Evolutionary conservation across 148 eudicot species (phyloP).

Genomic region (Amaranthus palmeri): DNA sequence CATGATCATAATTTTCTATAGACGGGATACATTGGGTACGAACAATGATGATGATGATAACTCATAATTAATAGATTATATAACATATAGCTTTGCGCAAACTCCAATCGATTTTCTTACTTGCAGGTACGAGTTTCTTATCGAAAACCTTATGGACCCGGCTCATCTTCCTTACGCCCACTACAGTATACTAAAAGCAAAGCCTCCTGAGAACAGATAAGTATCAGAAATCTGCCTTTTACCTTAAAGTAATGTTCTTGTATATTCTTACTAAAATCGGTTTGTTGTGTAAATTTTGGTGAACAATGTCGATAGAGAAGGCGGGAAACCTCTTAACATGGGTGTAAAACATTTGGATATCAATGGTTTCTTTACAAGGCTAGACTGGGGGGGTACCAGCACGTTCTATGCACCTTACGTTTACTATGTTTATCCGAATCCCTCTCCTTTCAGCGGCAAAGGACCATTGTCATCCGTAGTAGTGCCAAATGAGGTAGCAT

Average conservation of each 20-base stretch:
- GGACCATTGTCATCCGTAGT: slow-evolving; percentile 14
- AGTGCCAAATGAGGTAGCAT: slow-evolving; percentile 29
- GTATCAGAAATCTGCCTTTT: no score
- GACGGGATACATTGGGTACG: neutral
- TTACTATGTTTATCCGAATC: slow-evolving; percentile 34
- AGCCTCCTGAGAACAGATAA: neutral
- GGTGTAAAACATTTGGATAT: slow-evolving; percentile 39
- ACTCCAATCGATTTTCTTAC: slow-evolving; percentile 2
- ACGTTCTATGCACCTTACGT: slow-evolving; percentile 64
- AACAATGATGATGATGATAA: no score
- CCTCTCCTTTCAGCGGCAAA: slow-evolving; percentile 30
- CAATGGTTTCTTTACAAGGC: slow-evolving; percentile 58
- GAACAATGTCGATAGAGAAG: slow-evolving; percentile 60
- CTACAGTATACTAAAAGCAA: slow-evolving; percentile 54
- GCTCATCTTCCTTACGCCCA: slow-evolving; percentile 93
- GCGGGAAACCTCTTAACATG: slow-evolving; percentile 66
- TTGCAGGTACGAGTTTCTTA: slow-evolving; percentile 74
- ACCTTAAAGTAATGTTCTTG: no score
- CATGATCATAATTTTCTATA: neutral
- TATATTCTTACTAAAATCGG: no score
- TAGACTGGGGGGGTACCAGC: slow-evolving; percentile 28
- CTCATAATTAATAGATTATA: no score
- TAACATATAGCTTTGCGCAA: no score
- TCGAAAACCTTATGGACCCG: slow-evolving; percentile 94
- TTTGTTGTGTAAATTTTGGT: no score